A percentile compares a stretch with the other conserved stretches of the same genome.
Conservation (phyloP, 352 stramenopile species). For the Phytophthora cajani region DNA sequence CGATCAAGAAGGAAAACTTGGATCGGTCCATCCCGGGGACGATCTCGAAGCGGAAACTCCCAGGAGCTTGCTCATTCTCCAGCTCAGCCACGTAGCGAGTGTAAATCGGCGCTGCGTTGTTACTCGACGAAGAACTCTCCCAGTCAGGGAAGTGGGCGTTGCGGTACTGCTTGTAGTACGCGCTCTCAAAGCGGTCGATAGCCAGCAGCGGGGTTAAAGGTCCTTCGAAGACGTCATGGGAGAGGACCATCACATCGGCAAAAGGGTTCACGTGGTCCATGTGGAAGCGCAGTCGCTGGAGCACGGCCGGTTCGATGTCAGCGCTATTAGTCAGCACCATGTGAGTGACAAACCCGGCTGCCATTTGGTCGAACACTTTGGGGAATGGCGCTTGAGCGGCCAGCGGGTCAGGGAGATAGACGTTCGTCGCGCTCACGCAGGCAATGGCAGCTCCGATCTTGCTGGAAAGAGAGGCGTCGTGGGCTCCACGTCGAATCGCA, state of each 20-base stretch:
- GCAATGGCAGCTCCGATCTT: constrained; percentile 60
- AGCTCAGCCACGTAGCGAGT: constrained; percentile 43
- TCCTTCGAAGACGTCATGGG: constrained; percentile 69
- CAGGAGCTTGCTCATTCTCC: constrained; percentile 27
- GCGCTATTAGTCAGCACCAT: constrained; percentile 61
- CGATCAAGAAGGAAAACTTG: constrained; percentile 60
- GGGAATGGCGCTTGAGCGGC: constrained; percentile 50
- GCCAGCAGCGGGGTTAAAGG: constrained; percentile 59
- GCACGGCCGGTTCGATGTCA: constrained; percentile 43
- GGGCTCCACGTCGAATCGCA: constrained; percentile 43
- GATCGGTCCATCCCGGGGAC: constrained; percentile 55
- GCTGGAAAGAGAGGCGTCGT: constrained; percentile 24
- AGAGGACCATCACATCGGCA: constrained; percentile 70
- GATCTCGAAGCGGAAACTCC: constrained; percentile 58
- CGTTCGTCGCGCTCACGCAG: constrained; percentile 60
- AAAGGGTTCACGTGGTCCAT: constrained; percentile 79
- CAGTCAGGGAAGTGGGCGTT: constrained; percentile 54
- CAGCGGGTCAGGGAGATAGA: constrained; percentile 58
- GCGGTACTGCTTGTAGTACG: constrained; percentile 64
- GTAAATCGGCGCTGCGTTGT: constrained; percentile 6
- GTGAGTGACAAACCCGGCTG: constrained; percentile 67
- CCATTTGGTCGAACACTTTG: constrained; percentile 76
- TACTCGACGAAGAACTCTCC: constrained; percentile 21
- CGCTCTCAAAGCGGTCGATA: constrained; percentile 65
- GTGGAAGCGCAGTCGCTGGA: constrained; percentile 67